A percentile compares a stretch with the other conserved stretches of the same genome.
These are phyloP conservation scores for Pleurotus tuber-regium DNA, from an alignment of 768 basidiomycete species.

Conservation along the genomic window DNA sequence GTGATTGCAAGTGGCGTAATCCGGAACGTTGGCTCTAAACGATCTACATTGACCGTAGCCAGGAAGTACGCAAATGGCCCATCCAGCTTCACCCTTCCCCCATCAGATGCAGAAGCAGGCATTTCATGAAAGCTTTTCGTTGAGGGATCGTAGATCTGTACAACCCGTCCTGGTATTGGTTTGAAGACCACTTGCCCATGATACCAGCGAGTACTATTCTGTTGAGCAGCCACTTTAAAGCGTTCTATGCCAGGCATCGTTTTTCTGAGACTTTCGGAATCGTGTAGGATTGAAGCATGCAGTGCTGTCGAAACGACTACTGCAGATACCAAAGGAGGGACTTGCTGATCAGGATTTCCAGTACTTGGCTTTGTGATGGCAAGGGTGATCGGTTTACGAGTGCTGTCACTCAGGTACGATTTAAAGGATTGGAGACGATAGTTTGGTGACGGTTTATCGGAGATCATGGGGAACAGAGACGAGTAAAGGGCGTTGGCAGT, in stretches of 20 bases:
- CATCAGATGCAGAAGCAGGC: conserved; percentile 29
- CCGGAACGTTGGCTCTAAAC: conserved; percentile 80
- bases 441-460: conserved; percentile 19
- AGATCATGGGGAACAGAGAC: conserved; percentile 68
- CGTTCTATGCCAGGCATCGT: conserved; percentile 76
- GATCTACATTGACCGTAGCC: conserved; percentile 77
- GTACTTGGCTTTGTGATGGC: conserved; percentile 47
- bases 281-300: conserved; percentile 81
- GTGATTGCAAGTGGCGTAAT: conserved; percentile 63
- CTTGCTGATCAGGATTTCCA: conserved; percentile 23
- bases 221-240: conserved; percentile 81
- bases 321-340: conserved; percentile 42
- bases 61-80: conserved; percentile 91
- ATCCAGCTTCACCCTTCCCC: too few species aligned
- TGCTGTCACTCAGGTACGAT: conserved; percentile 41
- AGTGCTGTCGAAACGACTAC: conserved; percentile 87
- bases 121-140: conserved; percentile 41
- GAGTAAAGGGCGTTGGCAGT: conserved; percentile 94
- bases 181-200: conserved; percentile 54
- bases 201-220: conserved; percentile 77
- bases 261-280: conserved; percentile 74
- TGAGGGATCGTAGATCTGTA: conserved; percentile 62
- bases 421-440: conserved; percentile 58
- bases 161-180: conserved; percentile 38
- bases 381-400: conserved; percentile 45